Base-by-base conservation (phyloP, 23 red algal species). In the Gracilaria domingensis region DNA sequence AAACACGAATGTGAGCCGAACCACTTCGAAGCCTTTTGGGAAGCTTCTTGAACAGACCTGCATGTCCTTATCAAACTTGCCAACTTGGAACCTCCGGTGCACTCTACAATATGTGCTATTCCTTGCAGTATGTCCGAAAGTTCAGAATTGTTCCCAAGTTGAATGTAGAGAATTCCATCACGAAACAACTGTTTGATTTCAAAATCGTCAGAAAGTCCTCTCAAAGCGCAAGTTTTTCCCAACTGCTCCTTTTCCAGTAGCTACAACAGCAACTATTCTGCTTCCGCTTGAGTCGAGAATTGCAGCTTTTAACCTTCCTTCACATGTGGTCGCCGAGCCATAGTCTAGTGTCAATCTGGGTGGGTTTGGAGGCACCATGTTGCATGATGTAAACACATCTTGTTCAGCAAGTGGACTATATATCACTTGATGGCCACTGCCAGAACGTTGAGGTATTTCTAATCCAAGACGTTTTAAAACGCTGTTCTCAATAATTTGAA, bases 81-180 rank as follows among this genome's bases (percentile, higher is more conserved):
- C 49, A 45, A 3, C 54, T 18, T 54, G 6, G 29, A 39, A 39
- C 78, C 78, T 36, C 78, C 78, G 59, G 78, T 59, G n/a, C 47
- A 17, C 5, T 82, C 33, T 8, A 82, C 78, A 55, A 82, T 82
- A 8, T 54, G 11, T 23, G 23, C 78, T 5, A 82, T 82, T 37
- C 47, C 49, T 28, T 57, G 4, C 29, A 55, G 5, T 36, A 82
- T 9, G 7, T 54, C 45, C n/a, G 47, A 61, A 8, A n/a, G 7
- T 39, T 45, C 54, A 5, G 47, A 8, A 55, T 58, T 25, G 47
- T 82, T 82, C 23, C 78, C 78, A 36, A 82, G 47, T 18, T 55
- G 9, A 60, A 61, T 61, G 54, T 82, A 82, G 44, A 82, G 78
- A 16, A 60, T 57, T 17, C 78, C 78, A 53, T 44, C 78, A 6